Base-by-base conservation (phyloP, 352 stramenopile genomes). In the Globisporangium paddicum region DNA sequence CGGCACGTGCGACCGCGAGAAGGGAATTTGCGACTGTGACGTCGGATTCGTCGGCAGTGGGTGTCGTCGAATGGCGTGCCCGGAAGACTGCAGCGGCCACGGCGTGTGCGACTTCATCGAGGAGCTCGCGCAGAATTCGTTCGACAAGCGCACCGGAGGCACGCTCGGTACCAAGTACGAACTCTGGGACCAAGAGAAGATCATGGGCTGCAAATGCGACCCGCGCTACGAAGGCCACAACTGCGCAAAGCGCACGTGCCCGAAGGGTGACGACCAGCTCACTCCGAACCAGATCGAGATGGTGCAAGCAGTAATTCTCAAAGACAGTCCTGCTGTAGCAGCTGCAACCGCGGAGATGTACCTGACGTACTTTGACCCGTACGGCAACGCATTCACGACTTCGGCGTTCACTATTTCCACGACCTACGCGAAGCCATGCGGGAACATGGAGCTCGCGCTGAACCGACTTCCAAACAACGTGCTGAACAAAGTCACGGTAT, bases 241-340 rank as follows among this genome's bases (percentile, higher is more conserved):
- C 34, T 97, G 90, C 67, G 70, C 71, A 18, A 64, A 75, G 41
- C 71, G 85, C 35, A 83, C 86, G 52, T 98, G 89, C 60, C 84
- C 84, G 47, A 87, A 86, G 59, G 89, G 87, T 40, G 90, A 96
- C 62, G 83, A 94, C 46, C 80, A 80, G 34, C 51, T 87, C n/a
- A 93, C 84, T 4, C 59, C 58, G 26, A 60, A 26, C 37, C 88
- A 77, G 41, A 58, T 47, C n/a, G 73, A 86, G 32, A 90, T 90
- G 79, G 25, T 70, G 0, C 83, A 93, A 61, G 67, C 57, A 0
- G 72, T 87, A 30, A 19, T 19, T 19, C 2, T 42, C 37, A 5
- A 42, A 8, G 18, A 0, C 37, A n/a, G 1, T 14, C 23, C 54
- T 0, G 41, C 50, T 1, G 11, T 30, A 1, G 21, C 48, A 3